phyloP scores from a whole-genome alignment of 257 asterid genomes.

The Primulina eburnea region DNA sequence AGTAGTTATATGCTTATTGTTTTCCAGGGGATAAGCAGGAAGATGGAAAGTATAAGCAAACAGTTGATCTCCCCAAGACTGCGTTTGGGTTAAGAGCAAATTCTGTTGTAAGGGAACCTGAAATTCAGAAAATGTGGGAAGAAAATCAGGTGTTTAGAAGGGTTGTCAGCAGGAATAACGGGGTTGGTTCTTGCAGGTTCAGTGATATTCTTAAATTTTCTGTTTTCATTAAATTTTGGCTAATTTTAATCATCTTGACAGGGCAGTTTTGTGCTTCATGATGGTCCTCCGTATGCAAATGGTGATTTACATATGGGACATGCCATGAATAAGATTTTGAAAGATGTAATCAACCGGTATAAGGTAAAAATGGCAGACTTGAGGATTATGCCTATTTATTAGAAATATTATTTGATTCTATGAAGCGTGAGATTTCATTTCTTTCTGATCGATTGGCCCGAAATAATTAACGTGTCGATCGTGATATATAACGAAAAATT shows the following conservation, averaged over 20 bases:
- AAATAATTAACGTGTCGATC: too few species aligned
- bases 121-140: constrained; percentile 90
- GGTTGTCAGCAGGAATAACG: constrained; percentile 63
- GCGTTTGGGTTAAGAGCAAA: constrained; percentile 89
- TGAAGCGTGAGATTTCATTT: not conserved
- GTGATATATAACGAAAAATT: not conserved
- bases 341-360: constrained; percentile 82
- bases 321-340: constrained; percentile 93
- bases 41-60: constrained; percentile 89
- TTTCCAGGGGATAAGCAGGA: constrained; percentile 65
- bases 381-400: too few species aligned
- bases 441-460: not conserved
- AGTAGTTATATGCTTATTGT: constrained; percentile 22
- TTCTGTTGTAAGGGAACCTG: constrained; percentile 89
- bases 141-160: constrained; percentile 78
- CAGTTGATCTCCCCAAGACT: constrained; percentile 87
- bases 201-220: constrained; percentile 18
- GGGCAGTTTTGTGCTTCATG: constrained; percentile 95
- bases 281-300: constrained; percentile 99
- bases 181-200: constrained; percentile 49
- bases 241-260: constrained; percentile 43
- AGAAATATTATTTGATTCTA: not conserved
- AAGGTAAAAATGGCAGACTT: constrained; percentile 44
- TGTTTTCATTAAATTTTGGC: constrained; percentile 21
- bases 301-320: constrained; percentile 99